phyloP scores from a whole-genome alignment of 179 eudicot genomes.

The Beta lomatogona region DNA sequence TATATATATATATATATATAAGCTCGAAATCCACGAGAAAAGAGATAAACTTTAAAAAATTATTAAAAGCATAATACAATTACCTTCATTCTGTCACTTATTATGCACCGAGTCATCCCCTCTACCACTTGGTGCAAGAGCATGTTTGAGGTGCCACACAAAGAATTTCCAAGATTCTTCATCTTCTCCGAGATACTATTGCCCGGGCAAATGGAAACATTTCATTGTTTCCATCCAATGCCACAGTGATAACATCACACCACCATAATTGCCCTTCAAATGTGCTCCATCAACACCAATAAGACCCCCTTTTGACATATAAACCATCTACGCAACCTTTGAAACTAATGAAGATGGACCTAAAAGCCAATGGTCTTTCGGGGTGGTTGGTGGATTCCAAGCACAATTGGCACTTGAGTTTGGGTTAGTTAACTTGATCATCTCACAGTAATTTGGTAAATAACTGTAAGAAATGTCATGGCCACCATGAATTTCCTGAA shows the following conservation, averaged over 20 bases:
- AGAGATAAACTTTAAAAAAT: too few relatives aligned
- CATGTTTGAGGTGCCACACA: not conserved
- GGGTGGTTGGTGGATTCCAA: not conserved
- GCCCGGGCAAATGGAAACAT: not conserved
- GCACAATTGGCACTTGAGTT: not conserved
- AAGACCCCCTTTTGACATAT: not conserved
- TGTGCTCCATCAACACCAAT: constrained; percentile 1
- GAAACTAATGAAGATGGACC: not conserved
- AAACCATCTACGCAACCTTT: not conserved
- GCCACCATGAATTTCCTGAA: not conserved
- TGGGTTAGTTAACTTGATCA: not conserved
- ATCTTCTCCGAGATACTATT: not conserved
- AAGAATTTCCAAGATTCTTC: not conserved
- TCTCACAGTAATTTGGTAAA: not conserved
- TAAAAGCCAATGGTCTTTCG: not conserved
- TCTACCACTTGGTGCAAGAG: not conserved
- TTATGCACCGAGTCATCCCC: not conserved
- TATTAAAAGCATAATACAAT: too few relatives aligned
- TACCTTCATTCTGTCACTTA: not conserved
- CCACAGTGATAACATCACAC: not conserved
- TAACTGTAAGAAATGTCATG: not conserved
- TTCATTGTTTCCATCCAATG: not conserved
- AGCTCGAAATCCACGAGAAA: too few relatives aligned
- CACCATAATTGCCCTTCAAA: not conserved
- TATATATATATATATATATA: too few relatives aligned